A percentile compares a stretch with the other conserved stretches of the same genome.
These are phyloP conservation scores for Haplographium delicatum DNA, from an alignment of 495 filamentous ascomycete genomes.

Conservation along the genomic window DNA sequence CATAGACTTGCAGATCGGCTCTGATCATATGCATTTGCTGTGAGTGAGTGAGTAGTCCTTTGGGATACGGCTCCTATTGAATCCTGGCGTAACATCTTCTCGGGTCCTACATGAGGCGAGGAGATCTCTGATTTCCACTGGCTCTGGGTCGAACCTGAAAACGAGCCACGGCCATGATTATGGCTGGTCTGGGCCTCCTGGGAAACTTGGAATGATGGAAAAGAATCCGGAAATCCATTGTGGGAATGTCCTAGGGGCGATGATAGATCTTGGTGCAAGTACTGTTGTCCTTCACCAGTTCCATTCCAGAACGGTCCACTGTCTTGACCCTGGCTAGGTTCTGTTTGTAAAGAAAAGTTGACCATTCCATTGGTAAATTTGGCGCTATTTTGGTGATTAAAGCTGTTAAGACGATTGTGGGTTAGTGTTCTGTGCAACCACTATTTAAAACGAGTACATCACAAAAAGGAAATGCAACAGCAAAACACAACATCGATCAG, in stretches of 20 bases:
- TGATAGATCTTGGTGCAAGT: constrained; percentile 22
- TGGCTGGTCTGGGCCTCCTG: constrained; percentile 10
- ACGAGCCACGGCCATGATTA: constrained; percentile 1
- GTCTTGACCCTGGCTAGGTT: constrained; percentile 22
- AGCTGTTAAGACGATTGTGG: constrained; percentile 21
- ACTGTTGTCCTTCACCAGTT: constrained; percentile 26
- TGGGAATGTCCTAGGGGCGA: constrained; percentile 16
- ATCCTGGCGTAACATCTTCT: constrained; percentile 20
- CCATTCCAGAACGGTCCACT: constrained; percentile 21
- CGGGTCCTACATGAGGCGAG: constrained; percentile 10
- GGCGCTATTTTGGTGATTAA: constrained; percentile 13
- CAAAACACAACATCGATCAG: constrained; percentile 11
- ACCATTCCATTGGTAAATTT: constrained; percentile 16
- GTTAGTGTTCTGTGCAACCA: constrained; percentile 25
- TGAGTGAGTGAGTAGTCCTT: constrained; percentile 17
- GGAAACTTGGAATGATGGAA: constrained; percentile 2
- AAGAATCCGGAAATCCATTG: constrained; percentile 18
- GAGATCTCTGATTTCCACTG: constrained; percentile 16
- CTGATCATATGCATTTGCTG: constrained; percentile 13
- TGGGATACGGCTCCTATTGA: constrained; percentile 24
- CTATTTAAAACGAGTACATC: constrained; percentile 12
- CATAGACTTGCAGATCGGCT: constrained; percentile 18
- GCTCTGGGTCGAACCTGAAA: constrained; percentile 6
- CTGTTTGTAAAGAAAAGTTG: constrained; percentile 26
- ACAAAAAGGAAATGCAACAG: constrained; percentile 11